These are phyloP conservation scores for Tuber melanosporum DNA, from an alignment of 495 filamentous ascomycete genomes.

Conservation along the genomic window DNA sequence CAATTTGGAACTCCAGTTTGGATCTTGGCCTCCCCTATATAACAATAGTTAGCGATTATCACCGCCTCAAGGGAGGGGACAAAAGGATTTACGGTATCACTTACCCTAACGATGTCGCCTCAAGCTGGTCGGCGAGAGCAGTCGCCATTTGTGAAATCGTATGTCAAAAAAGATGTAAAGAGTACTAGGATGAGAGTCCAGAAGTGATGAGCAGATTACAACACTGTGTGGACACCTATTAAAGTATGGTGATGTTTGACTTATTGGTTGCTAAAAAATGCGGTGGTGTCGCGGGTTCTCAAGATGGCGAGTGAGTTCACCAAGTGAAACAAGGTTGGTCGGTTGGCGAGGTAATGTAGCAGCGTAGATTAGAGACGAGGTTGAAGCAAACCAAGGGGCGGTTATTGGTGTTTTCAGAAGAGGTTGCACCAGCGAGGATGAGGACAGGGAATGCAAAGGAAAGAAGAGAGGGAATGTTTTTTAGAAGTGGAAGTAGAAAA, in stretches of 20 bases:
- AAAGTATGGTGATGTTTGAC: constrained; percentile 8
- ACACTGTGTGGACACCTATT: constrained; percentile 23
- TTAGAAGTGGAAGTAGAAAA: constrained; percentile 18
- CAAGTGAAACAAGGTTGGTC: constrained; percentile 13
- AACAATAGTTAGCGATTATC: constrained; percentile 23
- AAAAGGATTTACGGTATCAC: constrained; percentile 26
- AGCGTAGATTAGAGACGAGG: constrained; percentile 9
- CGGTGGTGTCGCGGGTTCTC: constrained; percentile 16
- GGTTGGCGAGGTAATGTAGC: constrained; percentile 11
- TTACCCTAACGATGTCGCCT: constrained; percentile 65
- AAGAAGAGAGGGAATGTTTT: constrained; percentile 19
- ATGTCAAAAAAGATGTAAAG: constrained; percentile 9
- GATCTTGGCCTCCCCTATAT: constrained; percentile 45
- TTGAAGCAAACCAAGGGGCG: constrained; percentile 17
- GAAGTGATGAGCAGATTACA: constrained; percentile 36
- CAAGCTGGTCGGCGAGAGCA: constrained; percentile 61
- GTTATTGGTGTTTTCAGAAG: constrained; percentile 12
- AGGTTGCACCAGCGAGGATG: not conserved
- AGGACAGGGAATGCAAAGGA: constrained; percentile 22
- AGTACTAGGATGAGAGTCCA: constrained; percentile 17
- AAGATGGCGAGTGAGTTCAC: constrained; percentile 10
- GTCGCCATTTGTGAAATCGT: constrained; percentile 48
- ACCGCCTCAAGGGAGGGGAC: constrained; percentile 20
- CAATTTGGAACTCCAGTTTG: constrained; percentile 71
- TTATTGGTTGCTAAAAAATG: constrained; percentile 2